A percentile compares a stretch with the other conserved stretches of the same genome.
phyloP scores from a whole-genome alignment of 352 stramenopile genomes.

The Phytophthora hibernalis region DNA sequence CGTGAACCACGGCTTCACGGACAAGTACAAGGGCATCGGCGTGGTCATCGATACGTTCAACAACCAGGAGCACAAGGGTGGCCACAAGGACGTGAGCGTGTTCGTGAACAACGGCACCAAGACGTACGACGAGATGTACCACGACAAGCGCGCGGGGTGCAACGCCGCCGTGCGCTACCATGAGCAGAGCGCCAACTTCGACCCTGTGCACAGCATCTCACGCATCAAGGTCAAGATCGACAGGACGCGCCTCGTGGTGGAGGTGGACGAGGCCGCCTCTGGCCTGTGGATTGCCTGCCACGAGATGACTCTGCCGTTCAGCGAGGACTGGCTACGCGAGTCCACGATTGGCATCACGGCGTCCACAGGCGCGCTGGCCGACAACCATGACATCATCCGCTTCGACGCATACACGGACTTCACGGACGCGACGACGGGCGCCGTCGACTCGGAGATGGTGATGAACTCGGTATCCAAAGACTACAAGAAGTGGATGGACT shows the following conservation, averaged over 20 bases:
- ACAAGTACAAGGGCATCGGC: conserved; percentile 78
- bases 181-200: conserved; percentile 78
- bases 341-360: conserved; percentile 80
- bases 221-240: conserved; percentile 83
- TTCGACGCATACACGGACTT: conserved; percentile 78
- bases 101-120: conserved; percentile 86
- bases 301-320: conserved; percentile 71
- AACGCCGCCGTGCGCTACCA: conserved; percentile 84
- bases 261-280: conserved; percentile 69
- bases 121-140: conserved; percentile 69
- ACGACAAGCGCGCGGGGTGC: conserved; percentile 71
- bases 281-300: conserved; percentile 74
- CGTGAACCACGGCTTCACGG: conserved; percentile 80
- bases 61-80: conserved; percentile 84
- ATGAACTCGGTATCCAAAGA: conserved; percentile 87
- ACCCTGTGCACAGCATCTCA: conserved; percentile 83
- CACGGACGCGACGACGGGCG: conserved; percentile 46
- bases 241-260: conserved; percentile 58
- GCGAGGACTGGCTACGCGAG: conserved; percentile 60
- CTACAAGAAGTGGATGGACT: conserved; percentile 87
- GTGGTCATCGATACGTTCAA: conserved; percentile 88
- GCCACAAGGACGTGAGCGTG: conserved; percentile 86
- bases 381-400: conserved; percentile 89
- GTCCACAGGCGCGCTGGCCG: conserved; percentile 77
- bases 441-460: conserved; percentile 70